Evolutionary conservation across 768 basidiomycete species (phyloP).

Genomic region (Leccinum pellstonianum): DNA sequence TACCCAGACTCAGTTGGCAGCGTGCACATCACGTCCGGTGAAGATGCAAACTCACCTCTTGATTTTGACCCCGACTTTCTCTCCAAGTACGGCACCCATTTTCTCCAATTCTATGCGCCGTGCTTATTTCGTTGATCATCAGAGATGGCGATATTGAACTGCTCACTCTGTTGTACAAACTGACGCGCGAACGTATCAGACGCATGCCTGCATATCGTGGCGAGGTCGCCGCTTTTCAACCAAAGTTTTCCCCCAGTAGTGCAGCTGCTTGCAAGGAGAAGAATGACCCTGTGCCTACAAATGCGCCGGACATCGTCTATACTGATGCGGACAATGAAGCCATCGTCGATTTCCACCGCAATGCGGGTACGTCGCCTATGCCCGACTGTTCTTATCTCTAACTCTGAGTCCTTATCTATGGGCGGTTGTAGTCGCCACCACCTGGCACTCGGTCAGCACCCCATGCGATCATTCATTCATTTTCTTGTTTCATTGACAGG

Average conservation of each 20-base stretch:
- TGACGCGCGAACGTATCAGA: conserved; percentile 50
- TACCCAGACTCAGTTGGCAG: conserved; percentile 49
- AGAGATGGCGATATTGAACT: conserved; percentile 40
- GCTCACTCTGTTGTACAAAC: conserved; percentile 55
- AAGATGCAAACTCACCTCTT: conserved; percentile 40
- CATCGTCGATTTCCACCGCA: not conserved
- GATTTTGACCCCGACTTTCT: conserved; percentile 48
- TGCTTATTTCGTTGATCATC: not conserved
- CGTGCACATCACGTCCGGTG: conserved; percentile 46
- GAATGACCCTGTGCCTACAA: conserved; percentile 14
- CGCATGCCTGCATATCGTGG: conserved; percentile 43
- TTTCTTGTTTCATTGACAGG: not conserved
- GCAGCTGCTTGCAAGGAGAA: conserved; percentile 25
- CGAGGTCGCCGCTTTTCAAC: conserved; percentile 20
- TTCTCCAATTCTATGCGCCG: not conserved
- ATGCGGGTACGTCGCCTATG: not conserved
- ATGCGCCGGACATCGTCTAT: not conserved
- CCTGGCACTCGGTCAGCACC: not conserved
- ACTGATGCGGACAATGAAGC: not conserved
- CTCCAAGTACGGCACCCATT: conserved; percentile 34
- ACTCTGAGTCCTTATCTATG: not conserved
- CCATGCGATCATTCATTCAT: not conserved
- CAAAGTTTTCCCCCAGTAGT: conserved; percentile 31
- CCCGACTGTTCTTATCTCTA: too few relatives aligned
- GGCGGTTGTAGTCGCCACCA: not conserved